Evolutionary conservation across 352 stramenopile species (phyloP), one percentile per base, ranked within the genome.

Genomic region (Phytophthora nicotianae): DNA sequence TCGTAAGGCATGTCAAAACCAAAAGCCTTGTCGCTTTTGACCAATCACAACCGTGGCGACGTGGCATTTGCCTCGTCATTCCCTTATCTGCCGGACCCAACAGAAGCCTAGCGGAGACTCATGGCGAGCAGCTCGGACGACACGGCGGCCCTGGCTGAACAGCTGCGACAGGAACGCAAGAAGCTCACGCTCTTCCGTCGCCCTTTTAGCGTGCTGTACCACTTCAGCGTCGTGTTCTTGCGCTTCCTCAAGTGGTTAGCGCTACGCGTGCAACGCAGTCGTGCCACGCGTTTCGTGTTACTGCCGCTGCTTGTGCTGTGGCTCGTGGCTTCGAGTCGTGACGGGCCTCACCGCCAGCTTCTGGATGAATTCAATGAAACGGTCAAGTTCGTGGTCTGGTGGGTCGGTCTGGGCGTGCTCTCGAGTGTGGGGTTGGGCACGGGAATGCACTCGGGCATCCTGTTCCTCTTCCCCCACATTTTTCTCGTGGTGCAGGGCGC

Each of bases 391-490:
- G 75, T 96, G 26, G 84, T 94, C 42, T 98, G 92, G 90, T 98
- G 94, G 94, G 78, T 98, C 46, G 90, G 92, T 1, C 86, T 98
- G 20, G 94, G 94, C 49, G 89, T 98, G 45, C 84, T 98, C 33
- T 98, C 93, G 56, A 97, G 85, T 11, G 90, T 98, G n/a, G 94
- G 94, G 7, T 85, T 98, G 32, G 94, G 94, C 56, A 97, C 89
- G 19, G 94, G 94, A 46, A 96, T 98, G 81, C 94, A 98, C 76
- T 97, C 89, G 56, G 92, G 92, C 59, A 95, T 98, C 42, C 77
- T 98, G 11, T 98, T 98, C 67, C 75, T 98, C 10, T 97, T 98
- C 75, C 94, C 94, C 35, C 94, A 98, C 74, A 98, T 98, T 50
- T 97, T 98, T 73, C 73, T 96, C 51, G 92, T 98, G 33, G 88